These are phyloP conservation scores for Lepidium aucheri DNA, from an alignment of 345 rosid species.

Conservation along the genomic window DNA sequence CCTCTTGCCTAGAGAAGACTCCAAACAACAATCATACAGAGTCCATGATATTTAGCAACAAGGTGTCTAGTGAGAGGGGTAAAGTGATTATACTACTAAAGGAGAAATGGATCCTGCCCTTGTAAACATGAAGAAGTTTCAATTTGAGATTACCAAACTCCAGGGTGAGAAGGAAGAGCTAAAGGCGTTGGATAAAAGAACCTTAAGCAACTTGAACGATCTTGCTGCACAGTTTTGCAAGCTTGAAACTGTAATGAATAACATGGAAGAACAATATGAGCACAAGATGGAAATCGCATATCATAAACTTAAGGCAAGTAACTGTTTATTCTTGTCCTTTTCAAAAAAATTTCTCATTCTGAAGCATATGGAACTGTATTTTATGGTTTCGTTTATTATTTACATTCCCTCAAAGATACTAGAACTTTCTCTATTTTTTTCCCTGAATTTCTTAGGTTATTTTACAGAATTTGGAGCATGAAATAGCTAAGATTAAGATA, in stretches of 20 bases:
- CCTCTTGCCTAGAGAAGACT: conserved; percentile 30
- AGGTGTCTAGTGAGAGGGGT: conserved; percentile 38
- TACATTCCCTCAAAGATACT: neutral
- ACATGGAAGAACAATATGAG: conserved; percentile 46
- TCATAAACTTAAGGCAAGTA: conserved; percentile 38
- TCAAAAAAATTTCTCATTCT: conserved; percentile 3
- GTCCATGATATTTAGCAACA: conserved; percentile 15
- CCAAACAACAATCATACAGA: conserved; percentile 23
- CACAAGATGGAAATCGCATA: conserved; percentile 36
- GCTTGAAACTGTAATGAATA: conserved; percentile 40
- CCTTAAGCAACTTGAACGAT: conserved; percentile 39
- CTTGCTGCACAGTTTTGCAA: conserved; percentile 38
- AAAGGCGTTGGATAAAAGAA: conserved; percentile 42
- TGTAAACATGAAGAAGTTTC: conserved; percentile 59
- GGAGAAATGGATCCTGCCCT: conserved; percentile 75
- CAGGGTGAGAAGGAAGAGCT: conserved; percentile 56
- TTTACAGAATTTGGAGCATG: conserved; percentile 64
- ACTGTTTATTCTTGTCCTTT: neutral
- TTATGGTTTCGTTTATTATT: neutral
- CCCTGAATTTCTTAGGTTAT: conserved; percentile 3
- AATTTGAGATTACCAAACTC: conserved; percentile 55
- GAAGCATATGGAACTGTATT: neutral
- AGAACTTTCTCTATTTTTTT: neutral
- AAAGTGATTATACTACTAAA: conserved; percentile 52
- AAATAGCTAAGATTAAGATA: conserved; percentile 61